phyloP scores from a whole-genome alignment of 352 stramenopile genomes.

The Globisporangium middletonii region DNA sequence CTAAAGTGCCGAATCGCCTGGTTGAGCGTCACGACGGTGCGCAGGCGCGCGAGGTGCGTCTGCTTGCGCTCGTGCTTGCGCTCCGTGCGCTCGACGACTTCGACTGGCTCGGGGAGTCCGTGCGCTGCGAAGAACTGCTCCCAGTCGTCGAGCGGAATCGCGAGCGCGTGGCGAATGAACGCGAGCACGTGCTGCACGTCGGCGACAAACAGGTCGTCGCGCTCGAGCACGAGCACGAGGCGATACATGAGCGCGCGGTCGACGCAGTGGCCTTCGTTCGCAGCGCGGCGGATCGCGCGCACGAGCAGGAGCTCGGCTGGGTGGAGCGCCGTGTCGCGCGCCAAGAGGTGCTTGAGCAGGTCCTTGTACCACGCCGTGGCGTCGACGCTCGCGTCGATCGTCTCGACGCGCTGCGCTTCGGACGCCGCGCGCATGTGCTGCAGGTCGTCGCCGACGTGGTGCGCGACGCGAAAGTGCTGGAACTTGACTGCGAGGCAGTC shows the following conservation, averaged over 20 bases:
- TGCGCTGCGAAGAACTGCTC: slow-evolving; percentile 33
- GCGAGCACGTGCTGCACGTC: slow-evolving; percentile 49
- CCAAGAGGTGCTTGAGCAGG: slow-evolving; percentile 39
- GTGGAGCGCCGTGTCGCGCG: slow-evolving; percentile 29
- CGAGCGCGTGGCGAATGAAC: slow-evolving; percentile 33
- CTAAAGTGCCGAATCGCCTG: slow-evolving; percentile 25
- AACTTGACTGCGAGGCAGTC: slow-evolving; percentile 55
- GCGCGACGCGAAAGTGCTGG: slow-evolving; percentile 27
- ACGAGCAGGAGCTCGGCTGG: slow-evolving; percentile 51
- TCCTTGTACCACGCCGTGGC: slow-evolving; percentile 45
- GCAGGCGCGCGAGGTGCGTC: slow-evolving; percentile 19
- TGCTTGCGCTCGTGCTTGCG: slow-evolving; percentile 18
- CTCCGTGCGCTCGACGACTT: slow-evolving; percentile 24
- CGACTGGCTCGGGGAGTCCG: slow-evolving; percentile 23
- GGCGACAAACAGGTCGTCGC: slow-evolving; percentile 33
- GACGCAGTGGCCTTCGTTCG: slow-evolving; percentile 42
- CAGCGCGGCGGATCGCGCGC: slow-evolving; percentile 36
- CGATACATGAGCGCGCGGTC: slow-evolving; percentile 29
- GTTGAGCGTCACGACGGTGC: slow-evolving; percentile 23
- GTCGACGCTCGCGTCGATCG: slow-evolving; percentile 21
- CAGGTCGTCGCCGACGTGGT: slow-evolving; percentile 35
- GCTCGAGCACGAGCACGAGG: slow-evolving; percentile 37
- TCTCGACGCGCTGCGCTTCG: slow-evolving; percentile 30
- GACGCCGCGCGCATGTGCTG: slow-evolving; percentile 40
- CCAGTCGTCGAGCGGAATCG: slow-evolving; percentile 34